Base-by-base conservation (phyloP, 331 rosid genomes). In the Quercus lobata region DNA sequence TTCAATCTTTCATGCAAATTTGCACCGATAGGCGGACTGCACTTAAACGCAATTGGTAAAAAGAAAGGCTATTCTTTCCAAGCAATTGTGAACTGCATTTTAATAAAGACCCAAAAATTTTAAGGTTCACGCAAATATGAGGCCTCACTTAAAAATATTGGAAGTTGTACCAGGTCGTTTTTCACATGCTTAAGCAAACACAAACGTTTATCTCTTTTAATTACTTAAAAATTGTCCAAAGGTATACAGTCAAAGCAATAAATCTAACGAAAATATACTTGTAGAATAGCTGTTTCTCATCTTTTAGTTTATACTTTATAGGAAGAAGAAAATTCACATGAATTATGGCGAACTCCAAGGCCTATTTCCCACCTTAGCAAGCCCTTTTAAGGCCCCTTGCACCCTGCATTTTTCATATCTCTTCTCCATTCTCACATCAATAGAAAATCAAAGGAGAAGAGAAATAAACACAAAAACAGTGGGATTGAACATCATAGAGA, bases 301-400 rank as follows among this genome's bases (percentile, higher is more conserved):
- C 76, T 49, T 77, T 62, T 16, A 19, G 4, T 57, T 78, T 58
- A 61, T 27, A 19, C 2, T 57, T 78, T 49, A 61, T 12, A 70
- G 34, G 81, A 41, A 62, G 78, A 83, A 77, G 85, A 72, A 24
- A 62, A 73, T 32, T 73, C 69, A 18, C 91, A 74, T 80, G 79
- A 77, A 82, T 78, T 85, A 74, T 58, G 92, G 80, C 89, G 83
- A 77, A 82, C 37, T 86, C 74, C 34, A 63, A 16, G 91, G 83
- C 66, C 70, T 17, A 49, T 53, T 80, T 57, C 24, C 65, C 62
- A 49, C 60, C 10, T 17, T 57, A 21, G 70, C 16, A 27, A 15
- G 37, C 18, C 46, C 56, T 60, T 85, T 80, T 80, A 82, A 71
- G 81, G 80, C 57, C 66, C 66, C 46, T 71, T 32, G 25, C 6